A percentile compares a stretch with the other conserved stretches of the same genome.
Evolutionary conservation across 371 early-diverging fungal genomes (phyloP).

Genomic region (Dinochytrium kinnereticum): DNA sequence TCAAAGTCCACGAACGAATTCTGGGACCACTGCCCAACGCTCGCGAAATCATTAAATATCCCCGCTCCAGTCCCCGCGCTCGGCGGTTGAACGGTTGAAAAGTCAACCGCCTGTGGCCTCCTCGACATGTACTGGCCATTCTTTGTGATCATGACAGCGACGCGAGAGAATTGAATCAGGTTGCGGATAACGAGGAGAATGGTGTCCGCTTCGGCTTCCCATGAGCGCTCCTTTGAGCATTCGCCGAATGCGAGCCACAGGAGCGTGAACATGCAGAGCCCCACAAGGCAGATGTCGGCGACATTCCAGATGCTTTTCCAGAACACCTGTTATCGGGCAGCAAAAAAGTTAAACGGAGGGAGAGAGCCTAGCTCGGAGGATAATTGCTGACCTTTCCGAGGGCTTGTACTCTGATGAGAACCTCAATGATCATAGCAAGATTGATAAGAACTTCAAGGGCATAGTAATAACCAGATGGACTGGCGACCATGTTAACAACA

Average conservation of each 20-base stretch:
- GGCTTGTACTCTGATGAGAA: constrained; percentile 69
- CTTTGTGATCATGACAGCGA: constrained; percentile 71
- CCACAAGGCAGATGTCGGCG: constrained; percentile 69
- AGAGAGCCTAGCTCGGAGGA: neutral
- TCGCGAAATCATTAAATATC: constrained; percentile 15
- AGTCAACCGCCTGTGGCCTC: constrained; percentile 31
- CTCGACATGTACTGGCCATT: constrained; percentile 53
- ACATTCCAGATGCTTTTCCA: constrained; percentile 79
- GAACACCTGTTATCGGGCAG: no score
- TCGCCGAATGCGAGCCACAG: constrained; percentile 66
- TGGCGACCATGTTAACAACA: constrained; percentile 4
- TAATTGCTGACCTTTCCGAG: constrained; percentile 61
- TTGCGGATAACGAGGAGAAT: constrained; percentile 74
- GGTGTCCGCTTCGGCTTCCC: constrained; percentile 74
- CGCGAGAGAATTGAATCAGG: constrained; percentile 68
- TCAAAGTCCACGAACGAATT: constrained; percentile 17
- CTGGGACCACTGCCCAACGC: constrained; percentile 10
- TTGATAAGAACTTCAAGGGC: constrained; percentile 75
- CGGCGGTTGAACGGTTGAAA: constrained; percentile 12
- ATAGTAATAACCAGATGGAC: constrained; percentile 51
- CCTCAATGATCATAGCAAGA: constrained; percentile 76
- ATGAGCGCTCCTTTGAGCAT: constrained; percentile 60
- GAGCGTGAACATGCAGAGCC: constrained; percentile 70
- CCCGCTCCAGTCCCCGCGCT: constrained; percentile 1
- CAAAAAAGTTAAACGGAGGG: constrained; percentile 3